Base-by-base conservation (phyloP, 2,329 filamentous ascomycete species). In the Gaeumannomyces tritici region DNA sequence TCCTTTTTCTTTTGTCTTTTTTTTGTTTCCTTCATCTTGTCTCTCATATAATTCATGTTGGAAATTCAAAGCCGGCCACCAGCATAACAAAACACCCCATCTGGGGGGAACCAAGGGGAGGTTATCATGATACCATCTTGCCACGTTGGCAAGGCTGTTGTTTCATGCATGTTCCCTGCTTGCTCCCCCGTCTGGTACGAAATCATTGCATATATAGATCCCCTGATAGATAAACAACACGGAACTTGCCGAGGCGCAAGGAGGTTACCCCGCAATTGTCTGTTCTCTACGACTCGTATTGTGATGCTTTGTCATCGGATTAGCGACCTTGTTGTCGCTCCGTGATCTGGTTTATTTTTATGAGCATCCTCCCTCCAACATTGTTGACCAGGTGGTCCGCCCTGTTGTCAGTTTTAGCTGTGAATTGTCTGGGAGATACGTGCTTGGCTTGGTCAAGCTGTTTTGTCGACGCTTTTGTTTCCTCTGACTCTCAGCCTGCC, bases 1-100 rank as follows among this genome's bases (percentile, higher is more conserved):
- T 64, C 61, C 60, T 13, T 55, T 8, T 55, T 55, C 18, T 62
- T 1, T n/a, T 54, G n/a, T 57, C 26, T 61, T 57, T 56, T 59
- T 64, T 29, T 55, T 57, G 55, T 55, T 35, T 55, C 42, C 47
- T 15, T 61, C 28, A 24, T 61, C n/a, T 54, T 54, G 59, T 47
- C 51, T 42, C 24, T 56, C 55, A 24, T 56, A 56, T 27, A 56
- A 27, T 56, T 24, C 55, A 27, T 56, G 42, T 51, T 51, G 42
- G 42, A 51, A 51, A 51, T 51, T 51, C 21, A 51, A n/a, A 51
- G 18, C 42, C 42, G 24, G 21, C 42, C 42, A 51, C 21, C 24
- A 51, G 42, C 18, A 24, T 1, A 33, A 4, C 42, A 51, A 51
- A n/a, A 4, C 42, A 51, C 42, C 42, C 42, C 18, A 13, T 8